Conservation (phyloP, 495 filamentous ascomycete genomes). For the Xylaria grammica region DNA sequence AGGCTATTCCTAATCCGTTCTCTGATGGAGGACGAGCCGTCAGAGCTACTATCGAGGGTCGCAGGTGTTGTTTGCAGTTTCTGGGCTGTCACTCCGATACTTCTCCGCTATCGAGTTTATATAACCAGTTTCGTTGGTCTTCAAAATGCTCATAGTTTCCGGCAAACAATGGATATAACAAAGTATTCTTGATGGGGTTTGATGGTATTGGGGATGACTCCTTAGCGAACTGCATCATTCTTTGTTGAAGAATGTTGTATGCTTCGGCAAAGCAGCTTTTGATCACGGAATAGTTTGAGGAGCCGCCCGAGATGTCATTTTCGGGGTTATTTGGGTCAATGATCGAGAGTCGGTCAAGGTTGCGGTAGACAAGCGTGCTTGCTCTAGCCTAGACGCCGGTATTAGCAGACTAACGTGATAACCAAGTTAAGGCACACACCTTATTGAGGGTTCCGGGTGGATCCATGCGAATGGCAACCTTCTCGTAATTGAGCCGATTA, state of each 20-base stretch:
- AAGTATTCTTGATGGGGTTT: conserved; percentile 47
- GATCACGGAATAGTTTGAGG: conserved; percentile 66
- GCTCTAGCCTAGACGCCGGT: conserved; percentile 37
- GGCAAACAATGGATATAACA: conserved; percentile 68
- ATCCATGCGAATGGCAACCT: conserved; percentile 72
- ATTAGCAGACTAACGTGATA: conserved; percentile 26
- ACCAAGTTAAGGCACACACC: conserved; percentile 53
- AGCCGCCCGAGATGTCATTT: conserved; percentile 89
- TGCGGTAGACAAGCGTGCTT: conserved; percentile 47
- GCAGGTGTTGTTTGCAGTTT: background rate
- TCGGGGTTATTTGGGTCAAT: conserved; percentile 82
- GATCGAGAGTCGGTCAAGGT: conserved; percentile 68
- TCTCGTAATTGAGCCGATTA: conserved; percentile 69
- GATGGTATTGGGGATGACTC: conserved; percentile 17
- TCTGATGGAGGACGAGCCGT: too few species aligned
- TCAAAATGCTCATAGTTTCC: conserved; percentile 75
- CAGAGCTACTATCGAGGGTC: background rate
- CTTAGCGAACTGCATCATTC: conserved; percentile 55
- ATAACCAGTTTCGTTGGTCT: conserved; percentile 60
- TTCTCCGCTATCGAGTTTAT: conserved; percentile 26
- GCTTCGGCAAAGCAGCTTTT: conserved; percentile 68
- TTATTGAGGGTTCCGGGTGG: conserved; percentile 75
- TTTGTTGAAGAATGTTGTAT: conserved; percentile 56
- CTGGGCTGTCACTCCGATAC: background rate
- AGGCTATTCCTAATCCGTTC: too few species aligned